Evolutionary conservation across 2,329 filamentous ascomycete genomes (phyloP).

Genomic region (Anisogramma anomala): DNA sequence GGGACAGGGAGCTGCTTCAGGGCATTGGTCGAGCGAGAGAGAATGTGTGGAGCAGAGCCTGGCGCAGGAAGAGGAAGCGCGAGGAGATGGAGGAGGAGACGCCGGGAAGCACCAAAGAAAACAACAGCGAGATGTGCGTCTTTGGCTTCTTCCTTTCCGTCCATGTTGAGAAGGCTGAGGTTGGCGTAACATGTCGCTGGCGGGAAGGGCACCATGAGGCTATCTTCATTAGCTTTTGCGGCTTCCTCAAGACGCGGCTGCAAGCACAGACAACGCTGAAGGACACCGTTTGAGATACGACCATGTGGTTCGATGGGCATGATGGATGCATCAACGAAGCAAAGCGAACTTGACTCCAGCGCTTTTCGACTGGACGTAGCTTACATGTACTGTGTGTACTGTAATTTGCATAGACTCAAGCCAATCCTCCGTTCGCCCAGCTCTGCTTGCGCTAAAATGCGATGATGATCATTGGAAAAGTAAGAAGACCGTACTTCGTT

Average conservation of each 20-base stretch:
- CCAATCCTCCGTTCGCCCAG: too few relatives aligned
- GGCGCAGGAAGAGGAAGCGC: conserved; percentile 46
- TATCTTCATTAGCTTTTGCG: conserved; percentile 79
- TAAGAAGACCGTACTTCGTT: too few relatives aligned
- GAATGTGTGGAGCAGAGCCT: conserved; percentile 70
- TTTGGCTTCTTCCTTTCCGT: conserved; percentile 51
- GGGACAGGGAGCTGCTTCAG: conserved; percentile 39
- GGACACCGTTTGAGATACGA: background rate
- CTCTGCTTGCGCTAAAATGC: too few relatives aligned
- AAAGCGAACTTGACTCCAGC: too few relatives aligned
- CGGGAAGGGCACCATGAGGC: conserved; percentile 60
- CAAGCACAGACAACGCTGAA: conserved; percentile 5
- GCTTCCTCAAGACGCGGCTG: conserved; percentile 55
- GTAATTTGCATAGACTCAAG: too few relatives aligned
- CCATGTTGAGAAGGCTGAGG: conserved; percentile 26
- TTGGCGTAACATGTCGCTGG: conserved; percentile 53
- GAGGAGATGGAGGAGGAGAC: conserved; percentile 20
- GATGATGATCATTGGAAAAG: too few relatives aligned
- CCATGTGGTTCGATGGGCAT: background rate
- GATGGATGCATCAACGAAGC: background rate
- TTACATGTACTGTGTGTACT: too few relatives aligned
- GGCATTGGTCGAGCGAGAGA: conserved; percentile 54
- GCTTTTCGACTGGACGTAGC: too few relatives aligned
- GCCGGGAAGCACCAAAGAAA: conserved; percentile 2
- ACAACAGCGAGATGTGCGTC: conserved; percentile 26